Base-by-base conservation (phyloP, 495 filamentous ascomycete species). In the Penicillium subrubescens region DNA sequence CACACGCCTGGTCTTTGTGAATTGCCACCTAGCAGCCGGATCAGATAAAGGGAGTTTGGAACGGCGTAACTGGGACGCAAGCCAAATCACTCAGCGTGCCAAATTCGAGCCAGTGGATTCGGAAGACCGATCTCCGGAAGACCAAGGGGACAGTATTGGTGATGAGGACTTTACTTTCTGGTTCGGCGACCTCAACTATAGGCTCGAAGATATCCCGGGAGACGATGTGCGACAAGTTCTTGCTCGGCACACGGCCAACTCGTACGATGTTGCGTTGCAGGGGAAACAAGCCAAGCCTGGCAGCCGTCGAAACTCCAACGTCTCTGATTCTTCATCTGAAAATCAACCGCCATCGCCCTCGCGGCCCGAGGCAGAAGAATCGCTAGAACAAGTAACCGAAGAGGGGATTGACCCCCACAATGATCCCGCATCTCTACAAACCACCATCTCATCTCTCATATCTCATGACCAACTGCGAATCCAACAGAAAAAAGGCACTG, bases 121-220 rank as follows among this genome's bases (percentile, higher is more conserved):
- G 57, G 82, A 83, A 4, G 82, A 85, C 11, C 80, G 76, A 2
- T 63, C 82, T n/a, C 70, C 75, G 21, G 80, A 83, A 46, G 79
- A 79, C 1, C 73, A 73, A 29, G 79, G 78, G 12, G 92, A 96
- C 64, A 79, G 77, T n/a, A 89, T 99, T 63, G 93, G 92, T 2
- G 89, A 93, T 52, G 93, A 94, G 64, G 95, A 98, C 72, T 94
- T 97, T 76, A 85, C 89, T 1, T 97, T 98, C 68, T 97, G 94
- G 92, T 93, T 96, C 73, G 96, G 96, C 23, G 96, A 99, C 75
- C 82, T 99, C 10, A 99, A 99, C 75, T 99, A 97, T 70, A 85
- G 96, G 37, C 81, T 99, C 1, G 93, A 97, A 50, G 90, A 88
- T 52, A 86, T 98, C 6, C 90, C 95, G 0, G 93, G 92, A 0